These are phyloP conservation scores for Neurospora sublineolata DNA, from an alignment of 495 filamentous ascomycete genomes.

Conservation along the genomic window DNA sequence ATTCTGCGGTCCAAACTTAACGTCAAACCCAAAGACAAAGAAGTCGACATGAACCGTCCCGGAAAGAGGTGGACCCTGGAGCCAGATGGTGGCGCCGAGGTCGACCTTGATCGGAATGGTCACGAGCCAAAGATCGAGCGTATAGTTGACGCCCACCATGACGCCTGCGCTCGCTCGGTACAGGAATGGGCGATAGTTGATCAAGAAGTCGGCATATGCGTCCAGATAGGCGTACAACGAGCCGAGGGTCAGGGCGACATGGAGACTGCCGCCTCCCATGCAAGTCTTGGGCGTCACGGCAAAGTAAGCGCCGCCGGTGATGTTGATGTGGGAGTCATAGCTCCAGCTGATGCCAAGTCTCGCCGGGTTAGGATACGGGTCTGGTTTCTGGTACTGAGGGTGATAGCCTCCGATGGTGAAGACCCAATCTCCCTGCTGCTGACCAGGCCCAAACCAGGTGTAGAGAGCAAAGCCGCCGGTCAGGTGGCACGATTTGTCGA, in stretches of 20 bases:
- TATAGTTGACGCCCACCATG: constrained; percentile 28
- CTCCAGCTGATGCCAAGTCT: constrained; percentile 35
- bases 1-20: not conserved
- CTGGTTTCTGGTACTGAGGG: constrained; percentile 24
- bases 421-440: constrained; percentile 33
- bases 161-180: constrained; percentile 29
- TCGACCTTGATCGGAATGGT: constrained; percentile 23
- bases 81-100: constrained; percentile 25
- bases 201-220: constrained; percentile 35
- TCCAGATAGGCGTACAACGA: constrained; percentile 32
- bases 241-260: constrained; percentile 18
- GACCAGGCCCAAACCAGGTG: constrained; percentile 32
- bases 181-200: constrained; percentile 41
- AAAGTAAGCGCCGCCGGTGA: constrained; percentile 27
- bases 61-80: constrained; percentile 28
- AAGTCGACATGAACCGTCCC: not conserved
- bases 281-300: constrained; percentile 41
- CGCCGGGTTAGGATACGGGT: constrained; percentile 30
- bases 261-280: constrained; percentile 36
- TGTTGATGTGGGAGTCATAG: constrained; percentile 1
- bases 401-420: constrained; percentile 45
- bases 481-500: constrained; percentile 33
- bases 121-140: constrained; percentile 26
- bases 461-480: constrained; percentile 37
- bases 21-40: not conserved